Evolutionary conservation across 2,329 filamentous ascomycete genomes (phyloP), one percentile per base, ranked within the genome.

Genomic region (Penicillium italicum): DNA sequence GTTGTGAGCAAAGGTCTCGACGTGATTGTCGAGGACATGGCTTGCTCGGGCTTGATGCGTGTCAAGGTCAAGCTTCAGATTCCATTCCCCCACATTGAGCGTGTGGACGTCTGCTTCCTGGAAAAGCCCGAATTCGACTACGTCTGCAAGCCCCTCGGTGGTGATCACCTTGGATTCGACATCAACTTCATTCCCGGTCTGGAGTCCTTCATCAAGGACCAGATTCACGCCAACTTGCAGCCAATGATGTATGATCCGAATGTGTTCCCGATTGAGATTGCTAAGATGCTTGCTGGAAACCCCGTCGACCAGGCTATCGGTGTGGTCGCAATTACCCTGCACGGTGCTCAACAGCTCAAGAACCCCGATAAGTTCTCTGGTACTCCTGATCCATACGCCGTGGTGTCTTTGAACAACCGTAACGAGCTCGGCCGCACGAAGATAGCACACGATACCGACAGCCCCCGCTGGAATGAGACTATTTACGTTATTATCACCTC

Each of bases 161-260:
- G 95, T 58, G 94, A 99, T 58, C 92, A 84, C 3, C 90, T 99
- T 62, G 94, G 94, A 37, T 97, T 99, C 71, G 94, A 99, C 69
- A 97, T 99, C 81, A 97, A 97, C 77, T 97, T 99, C 75, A 95
- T 99, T 64, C 94, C 94, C 18, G 93, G 93, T 64, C 82, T 99
- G 24, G 92, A 97, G 73, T 83, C 74, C 54, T 99, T 99, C 75
- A 99, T 99, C 66, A 86, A 90, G 71, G 94, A 99, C 66, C 91
- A 96, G 77, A 96, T 99, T 50, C 95, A 99, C 73, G 89, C 88
- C 60, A 97, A 93, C 69, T 78, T 99, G 47, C 88, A 85, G 2
- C 95, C 94, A 0, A 97, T 99, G 88, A 96, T 99, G 91, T 99
- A 99, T 71, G 87, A 86, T 36, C 94, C 94, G 9, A 96, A 99